Evolutionary conservation across 352 stramenopile species (phyloP).

Genomic region (Elongisporangium prolatum): DNA sequence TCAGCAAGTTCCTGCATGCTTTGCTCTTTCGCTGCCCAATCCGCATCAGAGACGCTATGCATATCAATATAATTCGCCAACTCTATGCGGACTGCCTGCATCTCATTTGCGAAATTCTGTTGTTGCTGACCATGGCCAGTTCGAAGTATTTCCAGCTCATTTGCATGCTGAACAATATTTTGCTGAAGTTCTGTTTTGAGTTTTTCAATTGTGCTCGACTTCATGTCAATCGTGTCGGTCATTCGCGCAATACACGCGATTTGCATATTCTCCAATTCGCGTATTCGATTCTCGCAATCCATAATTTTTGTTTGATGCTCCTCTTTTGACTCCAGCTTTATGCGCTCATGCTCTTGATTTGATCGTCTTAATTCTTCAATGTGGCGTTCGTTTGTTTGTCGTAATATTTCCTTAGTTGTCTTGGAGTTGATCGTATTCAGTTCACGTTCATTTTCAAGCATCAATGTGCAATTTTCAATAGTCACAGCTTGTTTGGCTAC

Average conservation of each 20-base stretch:
- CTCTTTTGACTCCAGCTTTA: not conserved
- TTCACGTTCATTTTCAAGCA: not conserved
- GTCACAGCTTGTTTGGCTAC: not conserved
- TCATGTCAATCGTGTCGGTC: constrained; percentile 33
- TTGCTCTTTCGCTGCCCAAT: constrained; percentile 21
- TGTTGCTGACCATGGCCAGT: not conserved
- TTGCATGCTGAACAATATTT: constrained; percentile 3
- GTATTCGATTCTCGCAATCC: not conserved
- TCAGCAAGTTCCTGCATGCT: constrained; percentile 3
- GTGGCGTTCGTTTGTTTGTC: not conserved
- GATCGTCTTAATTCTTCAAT: not conserved
- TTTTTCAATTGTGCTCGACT: constrained; percentile 26
- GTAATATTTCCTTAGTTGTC: not conserved
- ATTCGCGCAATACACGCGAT: constrained; percentile 23
- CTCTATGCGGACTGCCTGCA: constrained; percentile 1
- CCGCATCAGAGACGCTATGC: constrained; percentile 28
- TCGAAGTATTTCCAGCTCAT: constrained; percentile 8
- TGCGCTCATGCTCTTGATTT: not conserved
- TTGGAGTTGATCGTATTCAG: not conserved
- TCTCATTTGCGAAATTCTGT: constrained; percentile 7
- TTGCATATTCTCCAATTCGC: constrained; percentile 7
- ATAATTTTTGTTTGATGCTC: not conserved
- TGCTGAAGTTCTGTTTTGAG: constrained; percentile 17
- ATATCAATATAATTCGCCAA: constrained; percentile 17
- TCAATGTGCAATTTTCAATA: not conserved